These are phyloP conservation scores for Phalaenopsis aphrodite DNA, from an alignment of 106 monocot genomes.

Conservation along the genomic window DNA sequence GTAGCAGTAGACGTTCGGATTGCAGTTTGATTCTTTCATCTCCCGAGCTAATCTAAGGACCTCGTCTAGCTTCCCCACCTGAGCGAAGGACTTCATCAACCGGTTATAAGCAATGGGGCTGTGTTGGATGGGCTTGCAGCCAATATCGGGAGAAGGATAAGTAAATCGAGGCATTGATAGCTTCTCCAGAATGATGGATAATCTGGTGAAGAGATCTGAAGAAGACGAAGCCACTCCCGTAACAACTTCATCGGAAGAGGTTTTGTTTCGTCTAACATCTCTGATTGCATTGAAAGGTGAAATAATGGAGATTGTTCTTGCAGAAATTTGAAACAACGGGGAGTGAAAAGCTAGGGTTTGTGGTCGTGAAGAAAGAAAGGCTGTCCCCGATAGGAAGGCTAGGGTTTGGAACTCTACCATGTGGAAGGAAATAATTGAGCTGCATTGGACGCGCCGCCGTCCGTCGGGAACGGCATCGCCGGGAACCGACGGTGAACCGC, in stretches of 20 bases:
- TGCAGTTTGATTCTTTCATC: constrained; percentile 21
- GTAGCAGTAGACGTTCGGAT: constrained; percentile 29
- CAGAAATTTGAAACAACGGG: background rate
- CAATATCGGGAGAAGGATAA: background rate
- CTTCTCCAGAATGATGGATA: background rate
- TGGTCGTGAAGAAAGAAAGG: background rate
- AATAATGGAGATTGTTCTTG: background rate
- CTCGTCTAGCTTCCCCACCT: constrained; percentile 16
- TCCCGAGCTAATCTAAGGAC: constrained; percentile 35
- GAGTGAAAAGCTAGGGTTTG: background rate
- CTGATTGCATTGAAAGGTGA: background rate
- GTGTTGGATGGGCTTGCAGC: background rate
- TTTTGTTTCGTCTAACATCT: background rate
- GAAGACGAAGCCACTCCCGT: background rate
- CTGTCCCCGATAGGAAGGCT: background rate
- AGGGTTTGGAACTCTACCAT: constrained; percentile 2
- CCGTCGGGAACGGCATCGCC: too few relatives aligned
- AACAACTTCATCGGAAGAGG: background rate
- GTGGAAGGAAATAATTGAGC: background rate
- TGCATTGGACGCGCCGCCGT: too few relatives aligned
- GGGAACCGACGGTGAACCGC: too few relatives aligned
- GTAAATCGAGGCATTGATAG: background rate
- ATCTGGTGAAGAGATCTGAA: background rate
- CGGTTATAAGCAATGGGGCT: constrained; percentile 23
- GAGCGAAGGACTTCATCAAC: constrained; percentile 32